Evolutionary conservation across 176 grass and related monocot genomes (phyloP).

Genomic region (Phoenix roebelenii): DNA sequence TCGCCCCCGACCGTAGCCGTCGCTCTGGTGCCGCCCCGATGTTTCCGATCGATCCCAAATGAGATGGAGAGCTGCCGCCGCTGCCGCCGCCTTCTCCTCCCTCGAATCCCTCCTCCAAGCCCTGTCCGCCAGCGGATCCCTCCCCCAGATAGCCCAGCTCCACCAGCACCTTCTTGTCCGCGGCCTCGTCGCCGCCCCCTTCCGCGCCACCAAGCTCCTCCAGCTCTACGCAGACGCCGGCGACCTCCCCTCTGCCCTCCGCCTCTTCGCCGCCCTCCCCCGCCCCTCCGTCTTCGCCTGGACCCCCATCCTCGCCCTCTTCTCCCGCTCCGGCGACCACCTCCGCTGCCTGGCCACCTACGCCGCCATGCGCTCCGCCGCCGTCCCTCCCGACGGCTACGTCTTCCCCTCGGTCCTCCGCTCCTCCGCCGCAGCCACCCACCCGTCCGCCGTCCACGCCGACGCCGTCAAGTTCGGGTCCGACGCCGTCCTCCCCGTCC

Average conservation of each 20-base stretch:
- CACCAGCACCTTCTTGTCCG: constrained; percentile 15
- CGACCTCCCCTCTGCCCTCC: constrained; percentile 11
- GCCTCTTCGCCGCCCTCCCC: constrained; percentile 15
- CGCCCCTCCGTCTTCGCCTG: constrained; percentile 25
- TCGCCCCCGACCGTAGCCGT: not conserved
- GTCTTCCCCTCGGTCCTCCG: constrained; percentile 14
- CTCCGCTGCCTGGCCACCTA: constrained; percentile 10
- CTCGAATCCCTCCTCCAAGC: constrained; percentile 1
- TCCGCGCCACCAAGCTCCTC: constrained; percentile 14
- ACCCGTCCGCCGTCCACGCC: constrained; percentile 33
- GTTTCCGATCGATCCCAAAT: not conserved
- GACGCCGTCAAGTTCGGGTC: constrained; percentile 45
- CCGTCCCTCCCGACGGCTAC: constrained; percentile 13
- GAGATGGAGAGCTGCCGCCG: constrained; percentile 7
- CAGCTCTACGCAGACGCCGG: constrained; percentile 30
- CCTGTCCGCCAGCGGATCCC: constrained; percentile 1
- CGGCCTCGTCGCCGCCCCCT: not conserved
- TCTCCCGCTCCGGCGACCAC: constrained; percentile 17
- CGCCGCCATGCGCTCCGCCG: constrained; percentile 12
- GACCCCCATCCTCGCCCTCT: constrained; percentile 20
- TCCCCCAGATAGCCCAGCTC: constrained; percentile 12
- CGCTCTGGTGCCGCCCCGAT: not conserved
- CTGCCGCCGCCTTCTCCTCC: not conserved
- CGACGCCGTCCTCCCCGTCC: constrained; percentile 33
- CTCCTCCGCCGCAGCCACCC: not conserved